phyloP scores from a whole-genome alignment of 352 stramenopile genomes.

The Globisporangium mamillatum region DNA sequence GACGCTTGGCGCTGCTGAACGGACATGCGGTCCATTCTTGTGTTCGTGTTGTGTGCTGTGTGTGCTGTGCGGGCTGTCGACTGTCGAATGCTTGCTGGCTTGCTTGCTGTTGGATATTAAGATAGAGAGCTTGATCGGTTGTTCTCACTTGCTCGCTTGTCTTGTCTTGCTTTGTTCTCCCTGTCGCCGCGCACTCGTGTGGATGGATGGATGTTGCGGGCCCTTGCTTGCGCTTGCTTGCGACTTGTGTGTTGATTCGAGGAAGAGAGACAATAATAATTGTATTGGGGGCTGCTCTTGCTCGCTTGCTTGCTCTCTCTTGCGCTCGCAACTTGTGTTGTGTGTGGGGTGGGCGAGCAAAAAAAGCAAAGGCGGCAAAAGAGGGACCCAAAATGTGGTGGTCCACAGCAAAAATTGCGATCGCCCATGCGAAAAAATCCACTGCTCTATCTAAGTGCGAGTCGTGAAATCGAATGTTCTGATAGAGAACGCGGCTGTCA shows the following conservation, averaged over 20 bases:
- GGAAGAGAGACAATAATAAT: neutral
- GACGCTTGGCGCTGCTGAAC: neutral
- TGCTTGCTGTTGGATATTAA: conserved; percentile 3
- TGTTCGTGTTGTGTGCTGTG: neutral
- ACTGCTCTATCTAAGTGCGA: neutral
- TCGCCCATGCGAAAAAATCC: neutral
- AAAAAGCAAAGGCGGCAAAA: conserved; percentile 2
- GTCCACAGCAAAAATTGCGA: neutral
- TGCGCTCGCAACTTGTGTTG: neutral
- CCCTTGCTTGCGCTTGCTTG: neutral
- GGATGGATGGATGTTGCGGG: neutral
- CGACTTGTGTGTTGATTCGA: neutral
- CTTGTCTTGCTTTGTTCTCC: neutral
- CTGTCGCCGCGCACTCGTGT: neutral
- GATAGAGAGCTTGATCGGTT: neutral
- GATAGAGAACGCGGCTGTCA: neutral
- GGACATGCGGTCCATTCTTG: conserved; percentile 1
- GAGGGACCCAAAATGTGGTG: neutral
- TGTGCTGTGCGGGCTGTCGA: neutral
- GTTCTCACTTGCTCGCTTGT: neutral
- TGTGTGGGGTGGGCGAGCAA: neutral
- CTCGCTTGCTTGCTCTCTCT: neutral
- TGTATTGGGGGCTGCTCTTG: neutral
- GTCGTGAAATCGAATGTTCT: neutral
- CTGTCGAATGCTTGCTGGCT: neutral